Conservation (phyloP, 2,329 filamentous ascomycete species). For the Phialemoniopsis sp. region DNA sequence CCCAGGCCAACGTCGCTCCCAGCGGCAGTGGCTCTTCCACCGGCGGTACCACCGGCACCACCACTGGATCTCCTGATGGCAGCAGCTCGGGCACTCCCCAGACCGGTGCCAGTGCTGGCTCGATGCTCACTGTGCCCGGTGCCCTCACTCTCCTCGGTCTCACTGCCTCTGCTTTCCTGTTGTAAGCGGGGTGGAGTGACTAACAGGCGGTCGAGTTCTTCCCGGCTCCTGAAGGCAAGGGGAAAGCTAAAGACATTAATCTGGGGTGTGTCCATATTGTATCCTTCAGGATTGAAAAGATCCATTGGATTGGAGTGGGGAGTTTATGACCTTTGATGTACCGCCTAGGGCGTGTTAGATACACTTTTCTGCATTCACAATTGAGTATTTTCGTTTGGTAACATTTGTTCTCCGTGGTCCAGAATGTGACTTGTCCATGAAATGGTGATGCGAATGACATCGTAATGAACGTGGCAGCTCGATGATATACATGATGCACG, state of each 20-base stretch:
- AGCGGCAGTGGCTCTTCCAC: conserved; percentile 9
- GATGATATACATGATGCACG: too few relatives aligned
- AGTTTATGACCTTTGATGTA: too few relatives aligned
- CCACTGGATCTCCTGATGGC: conserved; percentile 13
- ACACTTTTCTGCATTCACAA: conserved; percentile 1
- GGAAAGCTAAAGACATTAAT: conserved; percentile 10
- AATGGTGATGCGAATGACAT: too few relatives aligned
- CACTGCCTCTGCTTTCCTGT: conserved; percentile 34
- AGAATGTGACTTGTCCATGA: too few relatives aligned
- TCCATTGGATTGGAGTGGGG: too few relatives aligned
- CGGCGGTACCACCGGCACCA: conserved; percentile 9
- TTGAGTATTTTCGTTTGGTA: not conserved
- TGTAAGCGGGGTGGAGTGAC: conserved; percentile 24
- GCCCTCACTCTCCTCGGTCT: conserved; percentile 36
- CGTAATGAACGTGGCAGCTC: too few relatives aligned
- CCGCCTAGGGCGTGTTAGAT: conserved; percentile 2
- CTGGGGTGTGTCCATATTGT: not conserved
- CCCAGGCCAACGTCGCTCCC: conserved; percentile 4
- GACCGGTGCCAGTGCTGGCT: conserved; percentile 17
- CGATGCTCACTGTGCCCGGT: conserved; percentile 30
- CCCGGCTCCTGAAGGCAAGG: not conserved
- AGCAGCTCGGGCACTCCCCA: conserved; percentile 9
- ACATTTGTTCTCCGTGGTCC: not conserved
- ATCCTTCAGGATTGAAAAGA: too few relatives aligned
- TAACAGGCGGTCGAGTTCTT: not conserved